These are phyloP conservation scores for Pleomassaria siparia DNA, from an alignment of 2,329 filamentous ascomycete species.

Conservation along the genomic window DNA sequence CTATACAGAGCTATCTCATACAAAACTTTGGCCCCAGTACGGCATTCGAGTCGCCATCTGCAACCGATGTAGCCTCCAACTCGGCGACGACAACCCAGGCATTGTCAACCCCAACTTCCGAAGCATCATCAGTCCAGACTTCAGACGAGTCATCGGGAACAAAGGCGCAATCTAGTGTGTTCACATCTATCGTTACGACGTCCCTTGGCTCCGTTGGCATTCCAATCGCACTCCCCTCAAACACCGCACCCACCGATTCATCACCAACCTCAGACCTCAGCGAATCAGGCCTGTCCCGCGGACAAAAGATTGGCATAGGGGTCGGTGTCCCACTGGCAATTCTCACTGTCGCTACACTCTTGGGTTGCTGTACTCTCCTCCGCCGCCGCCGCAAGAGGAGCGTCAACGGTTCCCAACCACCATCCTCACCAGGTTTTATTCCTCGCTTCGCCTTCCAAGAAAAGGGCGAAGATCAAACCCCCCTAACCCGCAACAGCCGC, in stretches of 20 bases:
- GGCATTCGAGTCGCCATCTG: slow-evolving; percentile 21
- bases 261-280: slow-evolving; percentile 12
- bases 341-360: slow-evolving; percentile 50
- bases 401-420: slow-evolving; percentile 28
- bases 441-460: slow-evolving; percentile 40
- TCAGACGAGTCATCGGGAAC: background rate
- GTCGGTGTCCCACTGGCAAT: slow-evolving; percentile 58
- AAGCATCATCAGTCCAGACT: background rate
- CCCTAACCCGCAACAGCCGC: slow-evolving; percentile 6
- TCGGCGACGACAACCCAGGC: background rate
- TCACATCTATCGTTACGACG: slow-evolving; percentile 5
- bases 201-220: slow-evolving; percentile 3
- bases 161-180: background rate
- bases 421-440: slow-evolving; percentile 40
- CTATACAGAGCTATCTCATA: slow-evolving; percentile 39
- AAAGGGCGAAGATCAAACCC: slow-evolving; percentile 23
- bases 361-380: slow-evolving; percentile 30
- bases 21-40: slow-evolving; percentile 35
- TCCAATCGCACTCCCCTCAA: slow-evolving; percentile 3
- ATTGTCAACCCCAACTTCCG: background rate
- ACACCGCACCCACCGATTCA: slow-evolving; percentile 17
- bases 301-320: slow-evolving; percentile 38
- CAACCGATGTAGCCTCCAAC: slow-evolving; percentile 11
- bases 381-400: slow-evolving; percentile 26
- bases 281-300: slow-evolving; percentile 21